phyloP scores from a whole-genome alignment of 169 alveolate genomes.

The Plasmodium gonderi region DNA sequence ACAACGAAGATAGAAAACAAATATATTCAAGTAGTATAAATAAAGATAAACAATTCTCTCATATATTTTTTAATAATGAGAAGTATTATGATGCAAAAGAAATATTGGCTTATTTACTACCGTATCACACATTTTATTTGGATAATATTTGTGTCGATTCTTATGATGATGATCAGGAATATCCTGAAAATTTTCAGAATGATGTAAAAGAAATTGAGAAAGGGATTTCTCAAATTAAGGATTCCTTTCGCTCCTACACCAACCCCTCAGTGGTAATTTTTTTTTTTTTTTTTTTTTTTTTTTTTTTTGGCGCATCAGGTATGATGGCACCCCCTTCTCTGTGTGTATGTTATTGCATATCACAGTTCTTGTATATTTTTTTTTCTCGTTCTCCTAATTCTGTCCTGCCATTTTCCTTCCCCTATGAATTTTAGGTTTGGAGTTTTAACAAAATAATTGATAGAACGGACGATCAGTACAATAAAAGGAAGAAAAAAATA shows the following conservation, averaged over 20 bases:
- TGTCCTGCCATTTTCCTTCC: neutral
- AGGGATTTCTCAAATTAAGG: constrained; percentile 4
- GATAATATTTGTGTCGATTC: constrained; percentile 35
- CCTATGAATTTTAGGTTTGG: constrained; percentile 35
- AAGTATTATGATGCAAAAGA: constrained; percentile 65
- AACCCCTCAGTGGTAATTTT: constrained; percentile 46
- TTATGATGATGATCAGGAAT: neutral
- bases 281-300: neutral
- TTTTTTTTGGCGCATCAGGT: too few species aligned
- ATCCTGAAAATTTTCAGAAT: neutral
- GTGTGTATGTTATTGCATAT: neutral
- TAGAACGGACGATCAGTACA: constrained; percentile 8
- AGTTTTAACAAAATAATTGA: constrained; percentile 40
- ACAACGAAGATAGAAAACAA: constrained; percentile 49
- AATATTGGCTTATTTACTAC: constrained; percentile 48
- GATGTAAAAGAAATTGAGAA: constrained; percentile 38
- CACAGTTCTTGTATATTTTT: neutral
- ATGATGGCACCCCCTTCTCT: too few species aligned
- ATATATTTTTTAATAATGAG: constrained; percentile 29
- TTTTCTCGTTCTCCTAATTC: neutral
- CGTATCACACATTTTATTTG: constrained; percentile 49
- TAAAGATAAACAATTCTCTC: constrained; percentile 68
- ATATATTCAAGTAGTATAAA: constrained; percentile 27
- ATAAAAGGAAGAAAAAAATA: constrained; percentile 17
- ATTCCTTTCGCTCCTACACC: constrained; percentile 15